These are phyloP conservation scores for Aspergillus hortae DNA, from an alignment of 2,329 filamentous ascomycete genomes.

Conservation along the genomic window DNA sequence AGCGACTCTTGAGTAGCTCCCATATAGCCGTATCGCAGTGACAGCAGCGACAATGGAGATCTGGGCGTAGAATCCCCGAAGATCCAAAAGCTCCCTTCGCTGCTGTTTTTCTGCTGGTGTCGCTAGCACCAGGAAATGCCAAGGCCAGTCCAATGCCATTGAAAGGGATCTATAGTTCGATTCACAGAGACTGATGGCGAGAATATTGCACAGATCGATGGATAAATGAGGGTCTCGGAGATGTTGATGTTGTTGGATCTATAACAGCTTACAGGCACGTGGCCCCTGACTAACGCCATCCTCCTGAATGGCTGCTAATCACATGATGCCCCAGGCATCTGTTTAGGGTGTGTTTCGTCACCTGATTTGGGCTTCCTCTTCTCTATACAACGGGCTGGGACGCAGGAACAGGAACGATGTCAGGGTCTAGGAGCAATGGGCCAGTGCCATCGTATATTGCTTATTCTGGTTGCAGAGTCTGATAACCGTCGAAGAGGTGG, in stretches of 20 bases:
- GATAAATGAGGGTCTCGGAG: background rate
- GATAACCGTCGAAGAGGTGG: no score
- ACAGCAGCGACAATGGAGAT: constrained; percentile 48
- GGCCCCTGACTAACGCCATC: background rate
- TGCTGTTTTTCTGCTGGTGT: constrained; percentile 48
- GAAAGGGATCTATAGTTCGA: background rate
- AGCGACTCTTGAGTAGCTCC: constrained; percentile 9
- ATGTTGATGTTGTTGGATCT: background rate
- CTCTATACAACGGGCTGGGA: no score
- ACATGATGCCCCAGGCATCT: background rate
- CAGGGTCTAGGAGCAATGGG: no score
- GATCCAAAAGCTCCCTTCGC: constrained; percentile 52
- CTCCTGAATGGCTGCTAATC: constrained; percentile 2
- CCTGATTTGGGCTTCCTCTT: no score
- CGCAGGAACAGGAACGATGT: no score
- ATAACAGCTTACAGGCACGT: background rate
- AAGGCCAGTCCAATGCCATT: constrained; percentile 35
- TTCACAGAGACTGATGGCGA: background rate
- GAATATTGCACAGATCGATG: background rate
- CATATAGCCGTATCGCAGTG: constrained; percentile 37
- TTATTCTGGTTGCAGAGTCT: no score
- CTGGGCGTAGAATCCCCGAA: constrained; percentile 55
- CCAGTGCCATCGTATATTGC: no score
- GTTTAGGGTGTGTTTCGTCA: background rate
- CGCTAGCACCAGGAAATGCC: constrained; percentile 50